A percentile compares a stretch with the other conserved stretches of the same genome.
These are phyloP conservation scores for Sambucus nigra DNA, from an alignment of 129 eudicot species.

Conservation along the genomic window DNA sequence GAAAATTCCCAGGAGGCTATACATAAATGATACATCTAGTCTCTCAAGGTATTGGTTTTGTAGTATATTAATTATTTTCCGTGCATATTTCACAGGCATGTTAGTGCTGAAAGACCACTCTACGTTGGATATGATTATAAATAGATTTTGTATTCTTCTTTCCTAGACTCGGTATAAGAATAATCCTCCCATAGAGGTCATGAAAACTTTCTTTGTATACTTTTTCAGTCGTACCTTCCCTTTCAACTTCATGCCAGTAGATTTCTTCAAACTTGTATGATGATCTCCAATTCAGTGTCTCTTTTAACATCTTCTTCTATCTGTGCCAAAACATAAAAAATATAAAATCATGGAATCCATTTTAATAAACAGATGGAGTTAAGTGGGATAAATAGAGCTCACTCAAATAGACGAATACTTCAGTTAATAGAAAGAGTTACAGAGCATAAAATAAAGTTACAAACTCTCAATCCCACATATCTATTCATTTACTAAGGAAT, in stretches of 20 bases:
- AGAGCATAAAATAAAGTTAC: too few species aligned
- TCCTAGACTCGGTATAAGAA: slow-evolving; percentile 78
- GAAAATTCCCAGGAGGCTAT: slow-evolving; percentile 65
- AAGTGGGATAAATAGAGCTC: too few species aligned
- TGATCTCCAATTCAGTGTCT: slow-evolving; percentile 63
- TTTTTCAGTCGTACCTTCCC: slow-evolving; percentile 89
- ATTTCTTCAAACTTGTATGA: slow-evolving; percentile 74
- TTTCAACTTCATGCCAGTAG: slow-evolving; percentile 76
- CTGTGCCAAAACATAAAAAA: too few species aligned
- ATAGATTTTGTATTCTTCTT: slow-evolving; percentile 58
- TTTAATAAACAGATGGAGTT: too few species aligned
- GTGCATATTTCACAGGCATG: slow-evolving; percentile 60
- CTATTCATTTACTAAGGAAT: too few species aligned
- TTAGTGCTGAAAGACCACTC: slow-evolving; percentile 73
- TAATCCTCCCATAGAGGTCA: slow-evolving; percentile 75
- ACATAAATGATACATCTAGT: slow-evolving; percentile 57
- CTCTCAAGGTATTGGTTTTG: slow-evolving; percentile 86
- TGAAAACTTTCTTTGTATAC: slow-evolving; percentile 64
- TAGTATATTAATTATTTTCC: slow-evolving; percentile 49
- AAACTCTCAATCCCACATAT: too few species aligned
- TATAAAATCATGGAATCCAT: too few species aligned
- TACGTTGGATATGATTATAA: slow-evolving; percentile 58
- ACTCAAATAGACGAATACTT: too few species aligned
- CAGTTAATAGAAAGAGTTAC: too few species aligned
- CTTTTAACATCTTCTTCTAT: slow-evolving; percentile 78